These are phyloP conservation scores for Pyrus hybrid DNA, from an alignment of 331 rosid species.

Conservation along the genomic window DNA sequence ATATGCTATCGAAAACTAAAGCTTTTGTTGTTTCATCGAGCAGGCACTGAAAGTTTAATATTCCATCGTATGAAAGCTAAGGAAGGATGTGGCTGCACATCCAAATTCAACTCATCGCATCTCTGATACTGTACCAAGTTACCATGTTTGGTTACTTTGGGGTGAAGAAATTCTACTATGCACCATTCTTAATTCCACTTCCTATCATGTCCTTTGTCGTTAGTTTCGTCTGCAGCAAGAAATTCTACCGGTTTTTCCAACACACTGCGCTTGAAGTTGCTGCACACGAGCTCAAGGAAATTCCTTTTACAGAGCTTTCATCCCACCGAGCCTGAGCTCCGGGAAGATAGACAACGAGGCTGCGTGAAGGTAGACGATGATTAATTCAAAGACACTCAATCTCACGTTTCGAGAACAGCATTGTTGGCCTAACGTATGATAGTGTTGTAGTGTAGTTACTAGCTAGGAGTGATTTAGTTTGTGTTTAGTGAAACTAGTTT, in stretches of 20 bases:
- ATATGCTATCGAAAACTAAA: neutral
- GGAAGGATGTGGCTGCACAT: conserved; percentile 98
- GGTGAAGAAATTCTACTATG: conserved; percentile 39
- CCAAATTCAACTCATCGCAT: conserved; percentile 46
- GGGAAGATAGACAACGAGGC: conserved; percentile 57
- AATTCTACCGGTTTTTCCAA: conserved; percentile 57
- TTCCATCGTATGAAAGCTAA: conserved; percentile 75
- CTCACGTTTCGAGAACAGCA: conserved; percentile 49
- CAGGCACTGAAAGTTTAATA: conserved; percentile 88
- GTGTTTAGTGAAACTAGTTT: neutral
- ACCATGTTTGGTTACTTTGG: conserved; percentile 79
- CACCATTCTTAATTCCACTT: conserved; percentile 53
- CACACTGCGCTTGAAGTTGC: conserved; percentile 59
- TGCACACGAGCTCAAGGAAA: conserved; percentile 34
- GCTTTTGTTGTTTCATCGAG: neutral
- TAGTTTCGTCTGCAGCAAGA: conserved; percentile 37
- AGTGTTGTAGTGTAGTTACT: neutral
- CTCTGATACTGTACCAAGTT: conserved; percentile 65
- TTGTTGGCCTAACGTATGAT: conserved; percentile 37
- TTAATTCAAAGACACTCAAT: conserved; percentile 52
- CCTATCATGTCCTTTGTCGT: conserved; percentile 43
- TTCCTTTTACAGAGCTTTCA: conserved; percentile 58
- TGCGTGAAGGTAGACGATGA: conserved; percentile 58
- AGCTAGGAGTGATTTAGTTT: neutral
- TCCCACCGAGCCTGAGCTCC: conserved; percentile 71